These are phyloP conservation scores for Bonia amplexicaulis DNA, from an alignment of 176 grass and related monocot species.

Conservation along the genomic window DNA sequence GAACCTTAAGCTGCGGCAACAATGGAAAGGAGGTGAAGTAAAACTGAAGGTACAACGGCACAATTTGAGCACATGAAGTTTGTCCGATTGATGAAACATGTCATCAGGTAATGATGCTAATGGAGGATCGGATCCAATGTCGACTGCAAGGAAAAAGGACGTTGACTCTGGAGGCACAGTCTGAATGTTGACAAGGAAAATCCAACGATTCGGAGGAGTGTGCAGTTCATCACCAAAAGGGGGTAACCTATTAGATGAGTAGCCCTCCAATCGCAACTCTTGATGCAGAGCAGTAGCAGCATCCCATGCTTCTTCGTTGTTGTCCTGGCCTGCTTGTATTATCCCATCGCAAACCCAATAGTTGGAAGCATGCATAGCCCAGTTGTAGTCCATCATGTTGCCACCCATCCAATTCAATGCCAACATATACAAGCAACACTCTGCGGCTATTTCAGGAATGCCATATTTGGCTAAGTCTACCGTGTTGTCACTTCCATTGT, in stretches of 20 bases:
- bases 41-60: neutral
- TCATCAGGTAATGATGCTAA: neutral
- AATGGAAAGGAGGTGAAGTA: neutral
- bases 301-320: neutral
- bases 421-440: neutral
- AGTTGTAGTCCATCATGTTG: neutral
- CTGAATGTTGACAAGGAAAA: fast-evolving
- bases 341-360: constrained; percentile 28
- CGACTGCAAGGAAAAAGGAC: neutral
- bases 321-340: neutral
- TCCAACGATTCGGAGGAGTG: neutral
- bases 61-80: constrained; percentile 15
- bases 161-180: neutral
- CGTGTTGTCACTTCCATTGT: fast-evolving
- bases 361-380: neutral
- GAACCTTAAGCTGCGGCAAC: neutral
- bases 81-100: neutral
- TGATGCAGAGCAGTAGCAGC: neutral
- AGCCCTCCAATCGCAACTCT: neutral
- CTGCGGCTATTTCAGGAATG: fast-evolving
- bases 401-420: fast-evolving
- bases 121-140: neutral
- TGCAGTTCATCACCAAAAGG: fast-evolving
- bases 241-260: neutral
- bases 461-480: neutral